These are phyloP conservation scores for Apiospora aurea DNA, from an alignment of 2,329 filamentous ascomycete species.

Conservation along the genomic window DNA sequence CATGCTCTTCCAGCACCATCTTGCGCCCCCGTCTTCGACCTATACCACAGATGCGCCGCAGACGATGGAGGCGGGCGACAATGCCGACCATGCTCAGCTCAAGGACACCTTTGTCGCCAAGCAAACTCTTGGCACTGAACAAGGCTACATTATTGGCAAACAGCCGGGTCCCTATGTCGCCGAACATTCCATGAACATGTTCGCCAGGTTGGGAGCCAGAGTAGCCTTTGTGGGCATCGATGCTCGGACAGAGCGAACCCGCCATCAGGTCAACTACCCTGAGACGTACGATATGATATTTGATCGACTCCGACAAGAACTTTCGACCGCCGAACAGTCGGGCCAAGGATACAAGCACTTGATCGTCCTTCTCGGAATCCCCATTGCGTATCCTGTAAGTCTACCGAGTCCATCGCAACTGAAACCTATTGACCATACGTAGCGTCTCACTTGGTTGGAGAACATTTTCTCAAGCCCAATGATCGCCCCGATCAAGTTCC, in stretches of 20 bases:
- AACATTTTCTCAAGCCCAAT: constrained; percentile 88
- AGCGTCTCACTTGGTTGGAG: constrained; percentile 94
- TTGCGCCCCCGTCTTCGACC: constrained; percentile 83
- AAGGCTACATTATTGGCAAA: constrained; percentile 80
- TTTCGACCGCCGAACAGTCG: constrained; percentile 68
- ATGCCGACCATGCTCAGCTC: constrained; percentile 74
- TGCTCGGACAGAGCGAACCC: constrained; percentile 91
- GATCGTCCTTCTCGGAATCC: constrained; percentile 86
- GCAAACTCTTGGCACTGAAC: constrained; percentile 54
- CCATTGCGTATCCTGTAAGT: constrained; percentile 80
- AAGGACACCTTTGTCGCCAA: constrained; percentile 75
- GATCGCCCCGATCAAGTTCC: constrained; percentile 85
- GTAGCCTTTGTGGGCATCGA: constrained; percentile 90
- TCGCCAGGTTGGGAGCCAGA: constrained; percentile 80
- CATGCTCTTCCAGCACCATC: constrained; percentile 94
- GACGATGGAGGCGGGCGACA: constrained; percentile 66
- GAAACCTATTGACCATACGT: constrained; percentile 27
- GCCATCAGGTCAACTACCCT: constrained; percentile 93
- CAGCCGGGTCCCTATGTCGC: constrained; percentile 88
- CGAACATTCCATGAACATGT: constrained; percentile 86
- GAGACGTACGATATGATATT: constrained; percentile 90
- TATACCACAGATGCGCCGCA: constrained; percentile 74
- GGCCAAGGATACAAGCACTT: constrained; percentile 87
- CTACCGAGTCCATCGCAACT: constrained; percentile 37
- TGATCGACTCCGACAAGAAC: constrained; percentile 74